These are phyloP conservation scores for Cryptosporidium sp. DNA, from an alignment of 169 alveolate species.

Conservation along the genomic window DNA sequence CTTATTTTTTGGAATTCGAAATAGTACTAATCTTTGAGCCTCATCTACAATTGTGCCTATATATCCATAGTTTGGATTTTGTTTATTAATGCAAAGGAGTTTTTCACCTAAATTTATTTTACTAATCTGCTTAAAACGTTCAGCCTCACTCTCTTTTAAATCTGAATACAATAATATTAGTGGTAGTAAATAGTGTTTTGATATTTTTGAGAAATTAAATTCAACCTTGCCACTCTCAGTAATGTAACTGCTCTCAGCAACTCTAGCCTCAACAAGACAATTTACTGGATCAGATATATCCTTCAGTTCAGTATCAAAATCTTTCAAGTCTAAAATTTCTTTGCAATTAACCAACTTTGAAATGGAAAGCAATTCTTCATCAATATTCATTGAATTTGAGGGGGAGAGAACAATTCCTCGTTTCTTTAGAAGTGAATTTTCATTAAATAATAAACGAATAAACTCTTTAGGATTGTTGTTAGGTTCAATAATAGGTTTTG, in stretches of 20 bases:
- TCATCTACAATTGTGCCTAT: constrained; percentile 19
- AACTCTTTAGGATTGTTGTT: constrained; percentile 26
- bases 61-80: constrained; percentile 7
- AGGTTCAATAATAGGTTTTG: constrained; percentile 11
- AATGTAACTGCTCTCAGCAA: constrained; percentile 7
- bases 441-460: constrained; percentile 35
- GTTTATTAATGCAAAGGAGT: constrained; percentile 12
- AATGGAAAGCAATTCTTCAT: constrained; percentile 8
- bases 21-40: neutral
- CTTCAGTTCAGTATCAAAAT: neutral
- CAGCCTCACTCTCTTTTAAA: neutral
- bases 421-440: constrained; percentile 14
- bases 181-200: constrained; percentile 39
- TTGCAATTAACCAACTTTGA: neutral
- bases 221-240: constrained; percentile 10
- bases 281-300: constrained; percentile 31
- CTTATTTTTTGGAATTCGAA: constrained; percentile 1
- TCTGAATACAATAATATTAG: neutral
- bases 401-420: constrained; percentile 22
- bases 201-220: constrained; percentile 24
- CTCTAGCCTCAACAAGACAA: constrained; percentile 39
- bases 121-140: neutral
- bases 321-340: neutral
- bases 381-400: neutral
- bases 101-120: constrained; percentile 5